Percentiles rank a stretch among this genome's conserved stretches.
Evolutionary conservation across 2,329 filamentous ascomycete species (phyloP).

Genomic region (Nemania sp.): DNA sequence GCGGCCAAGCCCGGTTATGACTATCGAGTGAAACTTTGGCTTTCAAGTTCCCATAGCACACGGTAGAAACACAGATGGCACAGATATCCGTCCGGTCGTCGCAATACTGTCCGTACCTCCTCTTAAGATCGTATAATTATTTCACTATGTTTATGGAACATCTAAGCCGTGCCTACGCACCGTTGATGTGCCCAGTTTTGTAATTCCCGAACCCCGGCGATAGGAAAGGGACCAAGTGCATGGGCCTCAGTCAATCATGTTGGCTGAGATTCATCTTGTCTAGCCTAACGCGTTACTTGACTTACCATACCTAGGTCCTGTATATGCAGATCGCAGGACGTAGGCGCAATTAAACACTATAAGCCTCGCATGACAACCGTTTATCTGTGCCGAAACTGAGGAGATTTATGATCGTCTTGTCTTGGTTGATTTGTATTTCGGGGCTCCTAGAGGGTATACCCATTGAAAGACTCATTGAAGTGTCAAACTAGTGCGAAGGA

Average conservation of each 20-base stretch:
- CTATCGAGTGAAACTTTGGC: slow-evolving; percentile 8
- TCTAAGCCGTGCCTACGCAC: background rate
- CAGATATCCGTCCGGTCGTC: slow-evolving; percentile 3
- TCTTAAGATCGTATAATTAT: background rate
- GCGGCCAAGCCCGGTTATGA: slow-evolving; percentile 3
- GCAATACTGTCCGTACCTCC: background rate
- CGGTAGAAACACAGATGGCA: slow-evolving; percentile 1
- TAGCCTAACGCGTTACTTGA: slow-evolving; percentile 5
- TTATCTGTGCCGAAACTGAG: background rate
- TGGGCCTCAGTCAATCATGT: slow-evolving; percentile 22
- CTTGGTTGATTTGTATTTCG: slow-evolving; percentile 6
- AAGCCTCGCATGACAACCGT: background rate
- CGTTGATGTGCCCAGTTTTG: slow-evolving; percentile 4
- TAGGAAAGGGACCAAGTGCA: slow-evolving; percentile 10
- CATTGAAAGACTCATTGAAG: slow-evolving; percentile 14
- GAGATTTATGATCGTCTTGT: background rate
- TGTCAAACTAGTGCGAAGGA: slow-evolving; percentile 32
- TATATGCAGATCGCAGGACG: background rate
- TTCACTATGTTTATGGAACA: background rate
- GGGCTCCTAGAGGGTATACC: background rate
- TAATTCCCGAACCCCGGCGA: slow-evolving; percentile 9
- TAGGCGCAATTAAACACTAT: background rate
- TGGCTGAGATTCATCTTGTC: slow-evolving; percentile 22
- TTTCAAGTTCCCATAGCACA: slow-evolving; percentile 2
- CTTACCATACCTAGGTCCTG: background rate